Conservation (phyloP, 306 rosid species). For the Fragaria vesca region DNA sequence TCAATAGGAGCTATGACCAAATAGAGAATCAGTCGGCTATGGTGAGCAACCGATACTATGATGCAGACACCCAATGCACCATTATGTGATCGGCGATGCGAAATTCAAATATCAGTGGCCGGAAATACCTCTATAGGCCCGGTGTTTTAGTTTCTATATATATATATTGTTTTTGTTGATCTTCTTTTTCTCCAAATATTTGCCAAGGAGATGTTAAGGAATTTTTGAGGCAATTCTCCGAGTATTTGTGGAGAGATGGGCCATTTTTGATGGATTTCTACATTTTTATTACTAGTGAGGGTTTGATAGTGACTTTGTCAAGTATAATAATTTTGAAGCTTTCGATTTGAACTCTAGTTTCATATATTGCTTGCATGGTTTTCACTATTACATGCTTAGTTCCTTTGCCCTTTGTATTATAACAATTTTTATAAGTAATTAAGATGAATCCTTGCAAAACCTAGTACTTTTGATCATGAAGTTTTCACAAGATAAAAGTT, state of each 20-base stretch:
- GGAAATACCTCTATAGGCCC: background rate
- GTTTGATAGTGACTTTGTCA: too few species aligned
- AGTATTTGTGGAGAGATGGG: background rate
- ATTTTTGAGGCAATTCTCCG: background rate
- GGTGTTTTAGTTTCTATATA: background rate
- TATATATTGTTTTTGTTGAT: background rate
- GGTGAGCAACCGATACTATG: background rate
- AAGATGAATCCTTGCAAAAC: too few species aligned
- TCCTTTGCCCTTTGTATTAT: too few species aligned
- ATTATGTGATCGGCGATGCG: slow-evolving; percentile 10
- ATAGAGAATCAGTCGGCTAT: background rate
- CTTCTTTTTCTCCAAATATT: background rate
- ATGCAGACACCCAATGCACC: background rate
- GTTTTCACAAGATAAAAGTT: too few species aligned
- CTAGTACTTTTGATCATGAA: too few species aligned
- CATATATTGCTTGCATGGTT: too few species aligned
- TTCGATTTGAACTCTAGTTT: too few species aligned
- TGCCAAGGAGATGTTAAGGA: background rate
- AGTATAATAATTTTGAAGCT: too few species aligned
- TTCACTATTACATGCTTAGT: too few species aligned
- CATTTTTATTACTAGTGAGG: background rate
- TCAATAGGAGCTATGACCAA: background rate
- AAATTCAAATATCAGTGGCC: background rate
- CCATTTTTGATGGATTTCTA: background rate
- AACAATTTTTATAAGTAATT: too few species aligned